phyloP scores from a whole-genome alignment of 2,329 filamentous ascomycete genomes.

The Thermomyces lanuginosus region DNA sequence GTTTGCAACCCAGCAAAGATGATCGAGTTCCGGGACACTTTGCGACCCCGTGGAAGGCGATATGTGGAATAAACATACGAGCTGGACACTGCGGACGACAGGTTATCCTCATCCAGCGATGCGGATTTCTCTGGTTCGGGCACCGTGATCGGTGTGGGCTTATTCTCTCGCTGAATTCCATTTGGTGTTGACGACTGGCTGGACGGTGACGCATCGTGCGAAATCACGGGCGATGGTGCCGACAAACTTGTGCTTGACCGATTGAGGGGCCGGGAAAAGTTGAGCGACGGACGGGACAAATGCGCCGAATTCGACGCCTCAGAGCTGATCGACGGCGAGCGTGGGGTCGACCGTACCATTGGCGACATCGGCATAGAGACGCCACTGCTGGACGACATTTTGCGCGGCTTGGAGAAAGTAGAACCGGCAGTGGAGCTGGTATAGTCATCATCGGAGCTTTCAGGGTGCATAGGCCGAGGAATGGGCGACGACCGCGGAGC shows the following conservation, averaged over 20 bases:
- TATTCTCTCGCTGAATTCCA: constrained; percentile 10
- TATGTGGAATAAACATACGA: constrained; percentile 84
- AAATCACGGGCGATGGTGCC: constrained; percentile 14
- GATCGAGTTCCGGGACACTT: constrained; percentile 51
- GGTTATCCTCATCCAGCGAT: constrained; percentile 13
- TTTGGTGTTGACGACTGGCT: constrained; percentile 2
- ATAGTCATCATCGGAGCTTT: constrained; percentile 53
- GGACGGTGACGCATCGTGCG: constrained; percentile 16
- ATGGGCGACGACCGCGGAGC: constrained; percentile 29
- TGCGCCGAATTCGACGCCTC: constrained; percentile 52
- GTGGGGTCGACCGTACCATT: constrained; percentile 43
- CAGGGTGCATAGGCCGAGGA: constrained; percentile 44
- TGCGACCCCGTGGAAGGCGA: constrained; percentile 64
- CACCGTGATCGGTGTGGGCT: constrained; percentile 19
- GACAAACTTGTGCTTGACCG: constrained; percentile 26
- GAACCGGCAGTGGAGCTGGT: constrained; percentile 41
- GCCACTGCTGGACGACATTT: constrained; percentile 57
- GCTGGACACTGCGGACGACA: constrained; percentile 37
- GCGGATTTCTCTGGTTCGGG: constrained; percentile 7
- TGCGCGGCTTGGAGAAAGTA: constrained; percentile 53
- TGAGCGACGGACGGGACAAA: constrained; percentile 61
- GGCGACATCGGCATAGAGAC: constrained; percentile 47
- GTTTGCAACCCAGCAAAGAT: constrained; percentile 40
- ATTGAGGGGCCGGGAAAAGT: constrained; percentile 86
- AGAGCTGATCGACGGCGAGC: constrained; percentile 73